Evolutionary conservation across 2,329 filamentous ascomycete genomes (phyloP).

Genomic region (Colletotrichum australisinense): DNA sequence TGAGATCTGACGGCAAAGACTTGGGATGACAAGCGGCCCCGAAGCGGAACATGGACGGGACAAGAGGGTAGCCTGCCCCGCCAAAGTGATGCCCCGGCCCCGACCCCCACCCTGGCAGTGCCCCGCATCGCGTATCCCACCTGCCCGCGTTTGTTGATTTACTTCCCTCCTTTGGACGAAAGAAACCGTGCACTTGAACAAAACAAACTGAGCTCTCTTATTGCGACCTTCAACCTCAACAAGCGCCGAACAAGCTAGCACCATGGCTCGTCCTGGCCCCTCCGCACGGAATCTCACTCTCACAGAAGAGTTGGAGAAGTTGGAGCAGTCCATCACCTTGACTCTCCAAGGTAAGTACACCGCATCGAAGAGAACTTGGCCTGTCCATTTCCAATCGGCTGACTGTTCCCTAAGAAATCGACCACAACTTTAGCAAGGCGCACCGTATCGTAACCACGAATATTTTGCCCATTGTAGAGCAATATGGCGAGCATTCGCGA

Average conservation of each 20-base stretch:
- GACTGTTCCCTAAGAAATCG: slow-evolving; percentile 79
- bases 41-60: not conserved
- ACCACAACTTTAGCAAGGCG: slow-evolving; percentile 96
- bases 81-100: slow-evolving; percentile 1
- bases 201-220: slow-evolving; percentile 2
- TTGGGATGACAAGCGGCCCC: not conserved
- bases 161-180: slow-evolving; percentile 22
- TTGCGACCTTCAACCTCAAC: slow-evolving; percentile 1
- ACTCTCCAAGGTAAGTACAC: slow-evolving; percentile 81
- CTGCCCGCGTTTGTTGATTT: slow-evolving; percentile 25
- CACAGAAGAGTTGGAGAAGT: slow-evolving; percentile 93
- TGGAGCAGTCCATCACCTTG: slow-evolving; percentile 96
- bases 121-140: slow-evolving; percentile 47
- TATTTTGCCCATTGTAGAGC: slow-evolving; percentile 92
- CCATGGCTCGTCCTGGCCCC: slow-evolving; percentile 63
- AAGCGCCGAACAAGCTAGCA: slow-evolving; percentile 7
- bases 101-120: slow-evolving; percentile 21
- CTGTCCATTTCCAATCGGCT: slow-evolving; percentile 6
- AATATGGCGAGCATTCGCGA: slow-evolving; percentile 93
- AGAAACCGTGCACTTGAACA: slow-evolving; percentile 21
- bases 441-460: slow-evolving; percentile 95
- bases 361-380: not conserved
- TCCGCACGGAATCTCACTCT: slow-evolving; percentile 75
- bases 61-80: not conserved
- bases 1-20: not conserved